phyloP scores from a whole-genome alignment of 495 filamentous ascomycete genomes.

The Chaetomidium leptoderma region DNA sequence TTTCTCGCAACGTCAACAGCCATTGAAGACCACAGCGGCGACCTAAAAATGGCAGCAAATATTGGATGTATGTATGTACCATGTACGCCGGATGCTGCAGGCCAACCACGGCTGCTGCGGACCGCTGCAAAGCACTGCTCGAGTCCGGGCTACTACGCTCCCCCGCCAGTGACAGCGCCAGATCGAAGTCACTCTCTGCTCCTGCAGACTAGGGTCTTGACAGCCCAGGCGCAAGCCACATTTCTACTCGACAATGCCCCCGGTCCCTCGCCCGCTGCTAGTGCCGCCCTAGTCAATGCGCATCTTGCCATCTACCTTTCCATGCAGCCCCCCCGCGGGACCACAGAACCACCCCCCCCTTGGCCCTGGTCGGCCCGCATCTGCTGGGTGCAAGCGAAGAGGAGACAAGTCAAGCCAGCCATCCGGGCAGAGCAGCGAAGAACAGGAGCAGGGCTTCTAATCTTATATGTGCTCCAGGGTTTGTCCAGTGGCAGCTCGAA shows the following conservation, averaged over 20 bases:
- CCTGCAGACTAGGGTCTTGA: constrained; percentile 25
- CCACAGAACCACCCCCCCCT: constrained; percentile 2
- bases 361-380: constrained; percentile 10
- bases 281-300: constrained; percentile 28
- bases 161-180: constrained; percentile 28
- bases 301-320: constrained; percentile 29
- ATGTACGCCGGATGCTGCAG: constrained; percentile 30
- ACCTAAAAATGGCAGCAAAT: constrained; percentile 42
- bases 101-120: constrained; percentile 28
- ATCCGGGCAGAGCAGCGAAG: constrained; percentile 6
- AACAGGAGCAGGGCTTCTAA: constrained; percentile 25
- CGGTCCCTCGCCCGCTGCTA: constrained; percentile 20
- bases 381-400: constrained; percentile 10
- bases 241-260: constrained; percentile 23
- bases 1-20: constrained; percentile 23
- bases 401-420: constrained; percentile 5
- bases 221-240: constrained; percentile 20
- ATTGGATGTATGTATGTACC: constrained; percentile 27
- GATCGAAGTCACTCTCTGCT: constrained; percentile 31
- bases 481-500: constrained; percentile 34
- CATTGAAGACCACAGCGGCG: constrained; percentile 16
- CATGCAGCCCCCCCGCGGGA: constrained; percentile 18
- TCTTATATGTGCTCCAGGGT: constrained; percentile 29
- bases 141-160: constrained; percentile 20
- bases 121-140: constrained; percentile 20